Conservation (phyloP, 768 basidiomycete genomes). For the Leucocoprinus leucothites region DNA sequence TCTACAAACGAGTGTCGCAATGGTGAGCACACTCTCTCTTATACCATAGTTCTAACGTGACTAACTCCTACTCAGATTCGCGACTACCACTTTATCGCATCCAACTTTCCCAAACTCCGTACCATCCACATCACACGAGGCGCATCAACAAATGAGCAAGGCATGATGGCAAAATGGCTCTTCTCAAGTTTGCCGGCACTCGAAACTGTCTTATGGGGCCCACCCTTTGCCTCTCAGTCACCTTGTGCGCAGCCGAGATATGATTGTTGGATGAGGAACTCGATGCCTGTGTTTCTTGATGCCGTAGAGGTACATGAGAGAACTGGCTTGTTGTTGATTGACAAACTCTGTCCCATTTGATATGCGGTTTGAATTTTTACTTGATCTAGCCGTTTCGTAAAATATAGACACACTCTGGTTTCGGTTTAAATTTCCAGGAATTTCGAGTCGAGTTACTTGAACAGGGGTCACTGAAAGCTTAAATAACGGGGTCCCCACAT, state of each 20-base stretch:
- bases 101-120: not conserved
- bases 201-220: constrained; percentile 1
- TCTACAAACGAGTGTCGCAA: not conserved
- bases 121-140: not conserved
- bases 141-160: not conserved
- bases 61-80: not conserved
- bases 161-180: not conserved
- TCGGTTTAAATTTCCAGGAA: too few species aligned
- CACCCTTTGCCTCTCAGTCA: not conserved
- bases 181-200: not conserved
- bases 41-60: not conserved
- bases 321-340: not conserved
- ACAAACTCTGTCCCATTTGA: not conserved
- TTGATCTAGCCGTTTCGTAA: too few species aligned
- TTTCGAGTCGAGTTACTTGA: too few species aligned
- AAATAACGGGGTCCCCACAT: too few species aligned
- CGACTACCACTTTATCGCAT: not conserved
- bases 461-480: too few species aligned
- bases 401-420: too few species aligned
- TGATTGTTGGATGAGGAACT: not conserved
- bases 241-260: not conserved
- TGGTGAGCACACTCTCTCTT: not conserved
- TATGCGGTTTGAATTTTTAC: too few species aligned
- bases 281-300: not conserved
- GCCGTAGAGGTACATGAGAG: not conserved